Conservation (phyloP, 2,329 filamentous ascomycete species). For the Alternaria alternata region DNA sequence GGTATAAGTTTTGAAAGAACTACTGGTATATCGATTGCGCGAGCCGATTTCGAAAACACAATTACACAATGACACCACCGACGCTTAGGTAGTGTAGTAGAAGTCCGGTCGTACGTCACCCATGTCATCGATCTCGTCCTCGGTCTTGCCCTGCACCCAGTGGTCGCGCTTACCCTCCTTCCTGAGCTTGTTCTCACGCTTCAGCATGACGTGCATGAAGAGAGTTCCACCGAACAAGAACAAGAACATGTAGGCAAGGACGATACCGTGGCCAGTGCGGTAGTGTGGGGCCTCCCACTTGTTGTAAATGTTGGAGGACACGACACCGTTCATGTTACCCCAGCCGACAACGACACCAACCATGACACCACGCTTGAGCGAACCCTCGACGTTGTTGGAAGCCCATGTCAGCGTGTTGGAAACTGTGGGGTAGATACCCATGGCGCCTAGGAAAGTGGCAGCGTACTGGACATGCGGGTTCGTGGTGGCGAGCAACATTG, state of each 20-base stretch:
- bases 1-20: not conserved
- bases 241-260: slow-evolving; percentile 75
- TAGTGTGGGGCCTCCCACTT: slow-evolving; percentile 69
- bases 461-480: slow-evolving; percentile 77
- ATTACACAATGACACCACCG: not conserved
- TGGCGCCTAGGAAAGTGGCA: slow-evolving; percentile 82
- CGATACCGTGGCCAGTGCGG: slow-evolving; percentile 75
- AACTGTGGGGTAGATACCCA: slow-evolving; percentile 89
- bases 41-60: not conserved
- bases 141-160: slow-evolving; percentile 70
- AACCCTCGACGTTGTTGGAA: slow-evolving; percentile 89
- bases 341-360: slow-evolving; percentile 87
- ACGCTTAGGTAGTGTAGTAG: slow-evolving; percentile 67
- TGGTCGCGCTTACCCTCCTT: slow-evolving; percentile 70
- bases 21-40: not conserved
- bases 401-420: slow-evolving; percentile 88
- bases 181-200: slow-evolving; percentile 73
- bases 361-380: slow-evolving; percentile 89
- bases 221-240: slow-evolving; percentile 77
- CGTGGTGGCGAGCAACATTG: slow-evolving; percentile 75
- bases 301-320: slow-evolving; percentile 81
- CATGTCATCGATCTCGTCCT: slow-evolving; percentile 68
- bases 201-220: slow-evolving; percentile 69
- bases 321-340: slow-evolving; percentile 91
- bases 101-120: slow-evolving; percentile 77